Evolutionary conservation across 305 asterid species (phyloP).

Genomic region (Lippia alba): DNA sequence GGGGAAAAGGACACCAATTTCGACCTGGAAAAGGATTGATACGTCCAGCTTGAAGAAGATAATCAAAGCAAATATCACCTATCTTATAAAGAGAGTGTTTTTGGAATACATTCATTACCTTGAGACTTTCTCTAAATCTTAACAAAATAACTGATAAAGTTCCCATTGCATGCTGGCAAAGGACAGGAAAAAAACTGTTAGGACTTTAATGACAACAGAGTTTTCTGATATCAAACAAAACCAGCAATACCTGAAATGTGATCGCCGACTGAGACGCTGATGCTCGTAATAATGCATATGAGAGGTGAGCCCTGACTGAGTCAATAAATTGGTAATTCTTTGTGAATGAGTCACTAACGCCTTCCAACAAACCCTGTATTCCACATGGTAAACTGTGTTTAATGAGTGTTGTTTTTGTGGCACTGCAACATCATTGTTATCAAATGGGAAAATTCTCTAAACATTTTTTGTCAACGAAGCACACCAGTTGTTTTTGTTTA

Average conservation of each 20-base stretch:
- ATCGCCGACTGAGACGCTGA: conserved; percentile 73
- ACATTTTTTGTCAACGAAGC: conserved; percentile 24
- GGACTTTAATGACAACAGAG: conserved; percentile 32
- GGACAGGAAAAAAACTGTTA: conserved; percentile 42
- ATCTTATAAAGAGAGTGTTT: conserved; percentile 22
- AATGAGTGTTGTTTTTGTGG: conserved; percentile 24
- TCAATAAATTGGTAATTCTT: conserved; percentile 78
- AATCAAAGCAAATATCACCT: conserved; percentile 19
- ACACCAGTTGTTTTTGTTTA: conserved; percentile 25
- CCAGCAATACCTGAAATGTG: conserved; percentile 78
- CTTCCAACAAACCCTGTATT: conserved; percentile 81
- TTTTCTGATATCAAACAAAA: conserved; percentile 29
- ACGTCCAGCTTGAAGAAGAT: conserved; percentile 34
- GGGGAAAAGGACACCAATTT: conserved; percentile 89
- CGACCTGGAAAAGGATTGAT: conserved; percentile 65
- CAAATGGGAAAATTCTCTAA: conserved; percentile 4
- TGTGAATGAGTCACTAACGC: conserved; percentile 64
- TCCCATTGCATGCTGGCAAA: conserved; percentile 82
- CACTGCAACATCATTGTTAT: conserved; percentile 16
- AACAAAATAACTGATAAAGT: conserved; percentile 78
- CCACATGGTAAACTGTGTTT: conserved; percentile 31
- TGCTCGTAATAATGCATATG: conserved; percentile 86
- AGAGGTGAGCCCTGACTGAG: conserved; percentile 89
- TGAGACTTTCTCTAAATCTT: conserved; percentile 89
- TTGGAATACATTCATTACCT: conserved; percentile 56